Conservation (phyloP, 2,329 filamentous ascomycete species). For the Cladobotryum protrusum region DNA sequence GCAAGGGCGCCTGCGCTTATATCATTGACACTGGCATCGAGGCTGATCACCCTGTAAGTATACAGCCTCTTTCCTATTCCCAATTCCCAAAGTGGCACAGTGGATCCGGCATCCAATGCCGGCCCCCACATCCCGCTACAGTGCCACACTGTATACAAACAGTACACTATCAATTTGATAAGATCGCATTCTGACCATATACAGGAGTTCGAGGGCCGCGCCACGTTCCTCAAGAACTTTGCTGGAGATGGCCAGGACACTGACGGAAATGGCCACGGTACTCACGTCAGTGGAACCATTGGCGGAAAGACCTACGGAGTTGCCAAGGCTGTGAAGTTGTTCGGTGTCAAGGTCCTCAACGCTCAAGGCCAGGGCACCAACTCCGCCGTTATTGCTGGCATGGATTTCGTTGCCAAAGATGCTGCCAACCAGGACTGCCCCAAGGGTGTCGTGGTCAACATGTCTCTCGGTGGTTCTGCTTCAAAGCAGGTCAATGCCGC, state of each 20-base stretch:
- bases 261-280: slow-evolving; percentile 37
- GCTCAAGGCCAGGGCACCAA: slow-evolving; percentile 24
- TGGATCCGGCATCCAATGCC: too few relatives aligned
- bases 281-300: slow-evolving; percentile 31
- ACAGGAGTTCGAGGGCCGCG: slow-evolving; percentile 29
- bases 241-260: slow-evolving; percentile 6
- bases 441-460: slow-evolving; percentile 46
- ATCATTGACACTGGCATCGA: slow-evolving; percentile 42
- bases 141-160: too few relatives aligned
- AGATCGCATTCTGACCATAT: too few relatives aligned
- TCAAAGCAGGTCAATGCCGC: slow-evolving; percentile 48
- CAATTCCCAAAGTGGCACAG: too few relatives aligned
- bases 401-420: slow-evolving; percentile 38
- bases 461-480: slow-evolving; percentile 54
- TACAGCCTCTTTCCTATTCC: neutral
- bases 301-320: slow-evolving; percentile 31
- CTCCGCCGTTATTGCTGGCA: slow-evolving; percentile 40
- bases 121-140: too few relatives aligned
- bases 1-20: slow-evolving; percentile 38
- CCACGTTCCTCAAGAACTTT: slow-evolving; percentile 14
- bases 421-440: slow-evolving; percentile 32
- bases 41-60: slow-evolving; percentile 30
- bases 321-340: slow-evolving; percentile 37
- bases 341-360: slow-evolving; percentile 42
- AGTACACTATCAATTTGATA: too few relatives aligned